Evolutionary conservation across 176 grass and related monocot species (phyloP), one percentile per base, ranked within the genome.

Genomic region (Bolboschoenus planiculmis): DNA sequence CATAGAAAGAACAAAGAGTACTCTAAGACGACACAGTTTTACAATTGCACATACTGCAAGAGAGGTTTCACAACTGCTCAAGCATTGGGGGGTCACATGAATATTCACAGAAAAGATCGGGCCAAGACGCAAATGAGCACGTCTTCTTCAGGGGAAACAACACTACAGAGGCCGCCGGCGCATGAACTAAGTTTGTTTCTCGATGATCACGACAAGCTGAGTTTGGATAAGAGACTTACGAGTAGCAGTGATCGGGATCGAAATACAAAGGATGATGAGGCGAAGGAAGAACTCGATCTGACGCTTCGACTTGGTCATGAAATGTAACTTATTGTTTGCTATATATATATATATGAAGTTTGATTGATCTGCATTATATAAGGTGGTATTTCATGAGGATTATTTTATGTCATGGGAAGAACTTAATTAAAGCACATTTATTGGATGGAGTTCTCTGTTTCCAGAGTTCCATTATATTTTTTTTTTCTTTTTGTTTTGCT

Each of bases 51-150:
- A 47, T 97, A 88, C 86, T 97, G 94, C 94, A 90, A 65, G 86
- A 83, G 91, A 57, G 94, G 94, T 16, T 97, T 97, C 86, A 88
- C 89, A 31, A 93, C 91, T 63, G 91, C 93, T 59, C 93, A 97
- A 83, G 93, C 93, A 6, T 86, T 97, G 14, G 91, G 93, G 47
- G 93, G 93, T 5, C 93, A 97, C 89, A 97, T 97, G 93, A 97
- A 97, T 89, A 85, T 93, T 53, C 93, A 97, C 81, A 87, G 89
- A 13, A 91, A 88, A 67, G 89, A 91, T 21, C 84, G 86, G 36
- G 84, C 78, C 3, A 85, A 43, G 35, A 21, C 39, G 2, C 13
- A 29, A 4, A 59, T 47, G 6, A 43, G 43, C 13, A 70, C 43
- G 26, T 82, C 80, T 4, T 85, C 70, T 35, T 85, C 82, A 1